Base-by-base conservation (phyloP, 1,284 basidiomycete species). In the Rhodotorula sp. region DNA sequence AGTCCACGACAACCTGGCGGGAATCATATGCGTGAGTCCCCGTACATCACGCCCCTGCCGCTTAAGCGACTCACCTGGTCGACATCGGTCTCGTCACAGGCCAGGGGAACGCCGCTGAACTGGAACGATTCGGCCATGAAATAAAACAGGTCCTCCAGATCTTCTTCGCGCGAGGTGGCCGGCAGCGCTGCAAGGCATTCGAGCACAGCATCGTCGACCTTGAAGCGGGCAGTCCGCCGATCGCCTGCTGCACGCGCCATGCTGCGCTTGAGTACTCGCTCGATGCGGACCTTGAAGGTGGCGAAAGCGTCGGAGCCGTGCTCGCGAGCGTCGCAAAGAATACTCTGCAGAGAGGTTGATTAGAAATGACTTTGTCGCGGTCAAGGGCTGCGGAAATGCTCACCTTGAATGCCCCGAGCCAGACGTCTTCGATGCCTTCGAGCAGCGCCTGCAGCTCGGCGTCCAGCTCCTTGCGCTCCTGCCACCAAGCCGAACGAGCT, bases 351-450 rank as follows among this genome's bases (percentile, higher is more conserved):
- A 18, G 3, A 2, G 16, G 20, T 26, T 7, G 5, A 21, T 16
- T 14, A 29, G 39, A 51, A 8, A 91, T 70, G 39, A 29, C 3
- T 7, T 16, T 7, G 21, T 7, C 15, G 29, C n/a, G 48, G 18
- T 43, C 39, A 49, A 34, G 14, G 5, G 29, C 21, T 47, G 79
- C n/a, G 15, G 10, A 21, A 12, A 14, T 14, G n/a, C 84, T 51
- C 63, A 92, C 93, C 87, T 98, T 98, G 87, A 97, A 98, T 31
- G 90, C 93, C 2, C 97, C 96, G 5, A 99, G 85, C 97, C 97
- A 99, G 78, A 91, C 93, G 78, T 91, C 93, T 80, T 99, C 96
- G 51, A 99, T 89, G 73, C 89, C 91, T 72, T 88, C 87, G 43
- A 97, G 82, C 15, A 99, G 83, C 49, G 88, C 87, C 62, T 87